Percentiles rank a stretch among this genome's conserved stretches.
phyloP scores from a whole-genome alignment of 2,329 filamentous ascomycete genomes.

The Ascochyta clinopodiicola region DNA sequence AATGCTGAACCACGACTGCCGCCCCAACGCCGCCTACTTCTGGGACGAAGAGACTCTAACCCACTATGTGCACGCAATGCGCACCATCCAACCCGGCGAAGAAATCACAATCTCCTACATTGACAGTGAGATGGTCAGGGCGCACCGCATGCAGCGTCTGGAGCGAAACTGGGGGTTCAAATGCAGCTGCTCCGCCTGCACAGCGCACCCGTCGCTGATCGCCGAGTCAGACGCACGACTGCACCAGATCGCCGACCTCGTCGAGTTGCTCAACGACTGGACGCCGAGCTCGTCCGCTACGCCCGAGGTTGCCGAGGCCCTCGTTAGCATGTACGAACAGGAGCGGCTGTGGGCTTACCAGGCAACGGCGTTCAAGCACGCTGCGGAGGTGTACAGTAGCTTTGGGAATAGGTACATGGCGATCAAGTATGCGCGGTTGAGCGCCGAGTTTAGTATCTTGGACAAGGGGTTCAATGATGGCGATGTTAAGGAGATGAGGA shows the following conservation, averaged over 20 bases:
- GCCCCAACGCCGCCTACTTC: constrained; percentile 51
- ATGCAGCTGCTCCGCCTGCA: constrained; percentile 49
- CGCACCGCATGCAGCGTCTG: constrained; percentile 40
- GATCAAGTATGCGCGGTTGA: constrained; percentile 39
- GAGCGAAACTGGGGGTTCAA: constrained; percentile 50
- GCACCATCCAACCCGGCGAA: constrained; percentile 48
- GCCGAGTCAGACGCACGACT: constrained; percentile 46
- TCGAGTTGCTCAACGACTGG: constrained; percentile 40
- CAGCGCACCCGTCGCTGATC: constrained; percentile 33
- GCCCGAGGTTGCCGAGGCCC: constrained; percentile 41
- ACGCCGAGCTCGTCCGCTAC: constrained; percentile 31
- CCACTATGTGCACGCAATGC: constrained; percentile 50
- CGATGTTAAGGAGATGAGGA: constrained; percentile 37
- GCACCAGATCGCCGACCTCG: constrained; percentile 40
- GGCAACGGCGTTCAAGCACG: constrained; percentile 48
- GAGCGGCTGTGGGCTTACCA: constrained; percentile 48
- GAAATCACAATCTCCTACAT: constrained; percentile 55
- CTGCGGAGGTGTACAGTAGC: constrained; percentile 49
- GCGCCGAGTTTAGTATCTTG: constrained; percentile 33
- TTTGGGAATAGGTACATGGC: constrained; percentile 41
- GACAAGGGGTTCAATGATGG: constrained; percentile 41
- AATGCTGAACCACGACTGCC: constrained; percentile 47
- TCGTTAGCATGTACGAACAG: constrained; percentile 47
- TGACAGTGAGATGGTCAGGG: constrained; percentile 43
- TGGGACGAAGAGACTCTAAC: constrained; percentile 48